phyloP scores from a whole-genome alignment of 116 monocot species.

The Trichopus zeylanicus region DNA sequence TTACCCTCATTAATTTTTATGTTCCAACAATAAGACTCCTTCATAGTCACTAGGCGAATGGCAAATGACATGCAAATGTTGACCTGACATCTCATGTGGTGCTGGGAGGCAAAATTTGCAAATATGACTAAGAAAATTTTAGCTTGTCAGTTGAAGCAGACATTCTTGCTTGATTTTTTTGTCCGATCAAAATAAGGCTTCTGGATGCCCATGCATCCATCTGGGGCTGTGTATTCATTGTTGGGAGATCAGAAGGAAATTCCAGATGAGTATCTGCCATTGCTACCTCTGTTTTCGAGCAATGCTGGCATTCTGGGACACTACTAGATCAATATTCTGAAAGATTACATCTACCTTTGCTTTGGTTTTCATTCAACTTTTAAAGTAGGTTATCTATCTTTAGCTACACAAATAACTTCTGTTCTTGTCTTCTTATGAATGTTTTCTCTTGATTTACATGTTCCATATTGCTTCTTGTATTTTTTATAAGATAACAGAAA shows the following conservation, averaged over 20 bases:
- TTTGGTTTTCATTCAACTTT: slow-evolving; percentile 50
- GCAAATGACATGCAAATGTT: too few relatives aligned
- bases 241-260: slow-evolving; percentile 30
- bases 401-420: neutral
- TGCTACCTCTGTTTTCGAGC: slow-evolving; percentile 69
- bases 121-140: too few relatives aligned
- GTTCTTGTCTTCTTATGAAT: neutral
- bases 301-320: slow-evolving; percentile 59
- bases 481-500: too few relatives aligned
- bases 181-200: slow-evolving; percentile 79
- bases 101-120: too few relatives aligned
- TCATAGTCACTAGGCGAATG: too few relatives aligned
- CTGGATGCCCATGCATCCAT: slow-evolving; percentile 94
- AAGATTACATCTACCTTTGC: slow-evolving; percentile 67
- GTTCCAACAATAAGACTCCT: too few relatives aligned
- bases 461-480: too few relatives aligned
- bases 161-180: slow-evolving; percentile 4
- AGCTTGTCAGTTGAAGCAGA: too few relatives aligned
- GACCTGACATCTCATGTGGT: too few relatives aligned
- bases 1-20: too few relatives aligned
- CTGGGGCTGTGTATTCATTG: slow-evolving; percentile 64
- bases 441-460: slow-evolving; percentile 20
- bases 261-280: slow-evolving; percentile 70
- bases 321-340: slow-evolving; percentile 73
- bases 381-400: slow-evolving; percentile 40